Conservation (phyloP, 1,284 basidiomycete species). For the Pseudozyma thailandica region DNA sequence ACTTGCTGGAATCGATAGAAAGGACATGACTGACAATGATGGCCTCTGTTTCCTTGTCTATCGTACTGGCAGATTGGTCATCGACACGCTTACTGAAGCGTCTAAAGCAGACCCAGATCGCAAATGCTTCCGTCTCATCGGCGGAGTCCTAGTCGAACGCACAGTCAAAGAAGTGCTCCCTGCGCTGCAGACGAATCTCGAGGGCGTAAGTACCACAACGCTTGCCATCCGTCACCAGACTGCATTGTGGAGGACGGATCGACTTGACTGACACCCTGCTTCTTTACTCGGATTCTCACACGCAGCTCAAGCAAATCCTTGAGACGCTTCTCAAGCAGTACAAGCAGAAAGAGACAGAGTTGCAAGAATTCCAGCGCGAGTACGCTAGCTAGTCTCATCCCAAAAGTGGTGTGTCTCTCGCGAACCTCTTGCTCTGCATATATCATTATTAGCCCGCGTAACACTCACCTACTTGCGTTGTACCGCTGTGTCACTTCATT, state of each 20-base stretch:
- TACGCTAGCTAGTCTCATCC: constrained; percentile 18
- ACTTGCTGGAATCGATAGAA: background rate
- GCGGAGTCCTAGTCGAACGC: constrained; percentile 93
- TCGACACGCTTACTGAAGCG: constrained; percentile 79
- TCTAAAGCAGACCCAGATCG: constrained; percentile 79
- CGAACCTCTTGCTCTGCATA: background rate
- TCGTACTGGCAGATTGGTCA: constrained; percentile 77
- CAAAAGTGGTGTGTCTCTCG: too few species aligned
- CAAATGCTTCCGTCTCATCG: constrained; percentile 95
- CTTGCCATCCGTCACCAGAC: background rate
- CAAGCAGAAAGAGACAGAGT: constrained; percentile 62
- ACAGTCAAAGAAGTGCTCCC: constrained; percentile 96
- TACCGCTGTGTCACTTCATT: too few species aligned
- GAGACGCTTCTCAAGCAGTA: constrained; percentile 65
- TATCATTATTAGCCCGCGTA: too few species aligned
- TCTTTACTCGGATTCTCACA: background rate
- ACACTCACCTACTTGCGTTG: too few species aligned
- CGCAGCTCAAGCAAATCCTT: constrained; percentile 62
- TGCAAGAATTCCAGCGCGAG: constrained; percentile 56
- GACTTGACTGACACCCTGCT: background rate
- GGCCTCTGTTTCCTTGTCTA: background rate
- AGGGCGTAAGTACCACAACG: constrained; percentile 56
- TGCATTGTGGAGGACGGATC: background rate
- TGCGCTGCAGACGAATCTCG: constrained; percentile 70
- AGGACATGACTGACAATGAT: background rate